Evolutionary conservation across 2,329 filamentous ascomycete genomes (phyloP).

Genomic region (Aspergillus ruber): DNA sequence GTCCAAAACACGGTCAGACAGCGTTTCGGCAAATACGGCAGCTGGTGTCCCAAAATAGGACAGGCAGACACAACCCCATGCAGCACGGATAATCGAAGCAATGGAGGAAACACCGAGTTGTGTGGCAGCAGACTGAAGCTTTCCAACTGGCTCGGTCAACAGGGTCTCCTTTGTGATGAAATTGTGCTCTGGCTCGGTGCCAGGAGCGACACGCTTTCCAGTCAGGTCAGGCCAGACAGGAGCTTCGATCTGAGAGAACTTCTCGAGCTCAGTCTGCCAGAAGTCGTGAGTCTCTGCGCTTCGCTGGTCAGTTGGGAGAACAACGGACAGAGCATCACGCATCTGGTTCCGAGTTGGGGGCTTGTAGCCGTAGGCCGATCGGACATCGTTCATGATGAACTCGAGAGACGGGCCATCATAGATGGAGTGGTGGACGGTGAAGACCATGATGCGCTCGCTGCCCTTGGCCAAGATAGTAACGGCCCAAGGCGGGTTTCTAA

Average conservation of each 20-base stretch:
- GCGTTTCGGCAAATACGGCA: conserved; percentile 26
- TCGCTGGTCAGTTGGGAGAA: conserved; percentile 12
- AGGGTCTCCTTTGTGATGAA: conserved; percentile 13
- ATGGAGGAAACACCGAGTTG: conserved; percentile 22
- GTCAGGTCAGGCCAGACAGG: conserved; percentile 24
- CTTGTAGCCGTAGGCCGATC: conserved; percentile 16
- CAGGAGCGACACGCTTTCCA: conserved; percentile 11
- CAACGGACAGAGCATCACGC: conserved; percentile 19
- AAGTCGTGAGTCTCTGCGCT: conserved; percentile 13
- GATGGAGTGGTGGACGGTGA: conserved; percentile 31
- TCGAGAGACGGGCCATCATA: conserved; percentile 27
- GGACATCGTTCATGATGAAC: conserved; percentile 22
- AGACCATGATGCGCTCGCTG: conserved; percentile 23
- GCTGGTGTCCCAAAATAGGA: conserved; percentile 21
- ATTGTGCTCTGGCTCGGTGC: conserved; percentile 7
- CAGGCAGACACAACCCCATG: conserved; percentile 22
- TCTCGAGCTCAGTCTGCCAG: conserved; percentile 19
- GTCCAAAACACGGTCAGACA: conserved; percentile 25
- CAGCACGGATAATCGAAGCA: conserved; percentile 22
- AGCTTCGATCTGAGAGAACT: conserved; percentile 17
- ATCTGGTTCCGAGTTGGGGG: conserved; percentile 20
- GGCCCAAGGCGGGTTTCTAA: conserved; percentile 30
- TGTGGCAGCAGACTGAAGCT: conserved; percentile 13
- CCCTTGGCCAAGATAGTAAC: conserved; percentile 27
- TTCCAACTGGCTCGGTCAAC: conserved; percentile 10